Evolutionary conservation across 768 basidiomycete species (phyloP), one percentile per base, ranked within the genome.

Genomic region (Tulasnella sp.): DNA sequence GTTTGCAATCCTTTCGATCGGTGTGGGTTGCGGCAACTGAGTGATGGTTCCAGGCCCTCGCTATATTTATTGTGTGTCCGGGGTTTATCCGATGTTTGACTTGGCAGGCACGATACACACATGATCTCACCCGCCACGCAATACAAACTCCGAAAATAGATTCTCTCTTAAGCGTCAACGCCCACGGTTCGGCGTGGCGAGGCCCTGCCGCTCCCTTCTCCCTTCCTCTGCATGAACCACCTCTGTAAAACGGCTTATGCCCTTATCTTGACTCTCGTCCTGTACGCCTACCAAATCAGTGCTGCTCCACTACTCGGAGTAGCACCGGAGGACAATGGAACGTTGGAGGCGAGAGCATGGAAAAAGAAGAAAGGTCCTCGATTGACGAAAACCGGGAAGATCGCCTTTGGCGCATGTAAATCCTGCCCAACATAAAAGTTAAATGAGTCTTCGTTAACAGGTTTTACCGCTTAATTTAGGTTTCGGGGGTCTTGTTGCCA

Each of bases 121-220:
- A 14, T 3, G 21, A 36, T 62, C 27, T 3, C 58, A 3, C 24
- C 27, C 27, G 58, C 62, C 62, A 68, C 62, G 62, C 9, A 68
- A 68, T 68, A 62, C 34, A 68, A 27, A 68, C 62, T 34, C 62
- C 62, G 62, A 68, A 68, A 68, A 68, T 68, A 68, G 62, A 62
- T 12, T 36, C 31, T 27, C 44, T 44, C 44, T 44, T 44, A 68
- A 68, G 24, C 31, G 4, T 68, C 31, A 68, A 68, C 62, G 8
- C 14, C 4, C 44, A 16, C 10, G 3, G 62, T 31, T 52, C 62
- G 34, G 36, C 62, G 31, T 31, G 62, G 31, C 18, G 31, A 68
- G 19, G 12, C 62, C 31, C 24, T 62, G n/a, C 27, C 7, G 19
- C 56, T 9, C 2, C 62, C 62, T 36, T 36, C 31, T n/a, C 21